These are phyloP conservation scores for Cyberlindnera subsufficiens DNA, from an alignment of 805 yeast species.

Conservation along the genomic window DNA sequence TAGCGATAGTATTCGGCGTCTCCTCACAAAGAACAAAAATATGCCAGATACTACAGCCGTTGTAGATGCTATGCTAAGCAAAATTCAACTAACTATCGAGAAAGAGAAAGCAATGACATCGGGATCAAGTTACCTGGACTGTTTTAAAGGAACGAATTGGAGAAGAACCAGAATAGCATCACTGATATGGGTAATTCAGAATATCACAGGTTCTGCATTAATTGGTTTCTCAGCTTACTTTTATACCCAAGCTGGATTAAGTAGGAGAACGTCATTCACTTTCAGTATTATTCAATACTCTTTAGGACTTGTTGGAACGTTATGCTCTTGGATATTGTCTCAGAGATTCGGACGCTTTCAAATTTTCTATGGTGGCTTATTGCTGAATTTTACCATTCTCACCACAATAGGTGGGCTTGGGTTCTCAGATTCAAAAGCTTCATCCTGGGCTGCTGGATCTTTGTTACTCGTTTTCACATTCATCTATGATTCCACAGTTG, in stretches of 20 bases:
- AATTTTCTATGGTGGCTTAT: conserved; percentile 23
- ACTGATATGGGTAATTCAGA: conserved; percentile 37
- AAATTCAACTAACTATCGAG: conserved; percentile 26
- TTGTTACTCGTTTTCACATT: conserved; percentile 25
- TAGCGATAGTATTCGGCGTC: conserved; percentile 23
- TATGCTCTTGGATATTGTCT: conserved; percentile 27
- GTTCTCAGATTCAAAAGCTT: conserved; percentile 4
- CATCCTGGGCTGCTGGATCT: conserved; percentile 27
- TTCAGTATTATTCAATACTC: conserved; percentile 31
- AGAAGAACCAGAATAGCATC: conserved; percentile 39
- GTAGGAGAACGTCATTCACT: conserved; percentile 34
- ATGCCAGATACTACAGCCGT: conserved; percentile 12
- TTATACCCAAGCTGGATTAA: conserved; percentile 43
- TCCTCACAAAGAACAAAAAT: conserved; percentile 6
- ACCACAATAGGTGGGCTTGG: conserved; percentile 25
- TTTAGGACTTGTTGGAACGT: conserved; percentile 28
- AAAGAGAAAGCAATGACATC: conserved; percentile 22
- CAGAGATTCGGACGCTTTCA: conserved; percentile 27
- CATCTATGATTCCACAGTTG: conserved; percentile 32
- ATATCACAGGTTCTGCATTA: conserved; percentile 41
- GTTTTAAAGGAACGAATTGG: conserved; percentile 38
- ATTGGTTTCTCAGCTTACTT: conserved; percentile 43
- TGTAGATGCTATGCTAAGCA: conserved; percentile 29
- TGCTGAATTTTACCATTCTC: conserved; percentile 12
- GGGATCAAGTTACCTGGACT: conserved; percentile 32